Evolutionary conservation across 2,329 filamentous ascomycete genomes (phyloP), one percentile per base, ranked within the genome.

Genomic region (Helotiales sp.): DNA sequence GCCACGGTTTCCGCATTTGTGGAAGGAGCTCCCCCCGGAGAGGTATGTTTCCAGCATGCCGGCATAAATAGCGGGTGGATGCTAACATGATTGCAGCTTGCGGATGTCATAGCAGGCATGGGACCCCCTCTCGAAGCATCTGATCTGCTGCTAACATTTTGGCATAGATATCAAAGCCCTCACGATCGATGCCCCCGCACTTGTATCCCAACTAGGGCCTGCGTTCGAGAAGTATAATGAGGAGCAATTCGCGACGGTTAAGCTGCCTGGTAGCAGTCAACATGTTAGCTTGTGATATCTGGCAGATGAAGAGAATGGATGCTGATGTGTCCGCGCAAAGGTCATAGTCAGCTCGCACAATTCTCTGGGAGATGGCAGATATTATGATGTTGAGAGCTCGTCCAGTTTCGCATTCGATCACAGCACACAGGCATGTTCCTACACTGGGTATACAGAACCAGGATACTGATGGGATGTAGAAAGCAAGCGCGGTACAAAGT

Each of bases 191-290:
- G 88, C 89, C 49, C 87, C 89, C 43, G 82, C 85, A 64, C 83
- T 96, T 69, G 82, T 94, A 64, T 82, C 88, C 68, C 89, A 91
- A 71, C 90, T 97, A 62, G 87, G 85, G 6, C 92, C 93, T 0
- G 93, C 96, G 0, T 96, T 97, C 79, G 85, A 94, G 81, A 93
- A 91, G 80, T 98, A 99, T 86, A 97, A 98, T 76, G 95, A 99
- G 81, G 91, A 94, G 80, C 96, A 99, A 80, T 91, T 97, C 79
- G 82, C 89, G 58, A 93, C 93, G 17, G 90, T 93, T 69, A 97
- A 96, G 85, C 87, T 99, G 64, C 95, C 95, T 0, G 93, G 93
- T 32, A 88, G 91, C 77, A 95, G 89, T 79, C 89, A 93, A 79
- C 82, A 91, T 81, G 93, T 96, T 77, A 63, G 82, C 75, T 54